These are phyloP conservation scores for Erigeron canadensis DNA, from an alignment of 129 eudicot genomes.

Conservation along the genomic window DNA sequence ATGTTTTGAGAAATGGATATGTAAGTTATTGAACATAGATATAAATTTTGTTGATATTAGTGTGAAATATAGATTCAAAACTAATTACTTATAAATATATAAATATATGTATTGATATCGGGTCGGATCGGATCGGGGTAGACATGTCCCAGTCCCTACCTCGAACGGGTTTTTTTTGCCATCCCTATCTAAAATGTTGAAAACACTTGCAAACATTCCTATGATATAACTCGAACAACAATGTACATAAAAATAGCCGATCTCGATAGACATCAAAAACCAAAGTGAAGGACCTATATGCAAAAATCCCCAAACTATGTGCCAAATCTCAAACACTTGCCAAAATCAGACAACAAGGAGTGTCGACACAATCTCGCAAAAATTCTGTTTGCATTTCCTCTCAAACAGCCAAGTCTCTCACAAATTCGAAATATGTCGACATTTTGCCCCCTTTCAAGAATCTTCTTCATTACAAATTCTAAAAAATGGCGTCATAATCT, in stretches of 20 bases:
- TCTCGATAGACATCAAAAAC: not conserved
- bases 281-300: conserved; percentile 16
- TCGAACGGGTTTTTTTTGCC: too few species aligned
- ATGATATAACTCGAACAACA: too few species aligned
- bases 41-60: too few species aligned
- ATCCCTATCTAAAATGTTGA: too few species aligned
- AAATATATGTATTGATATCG: too few species aligned
- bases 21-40: too few species aligned
- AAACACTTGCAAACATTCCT: too few species aligned
- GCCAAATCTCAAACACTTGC: conserved; percentile 6
- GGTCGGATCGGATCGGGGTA: too few species aligned
- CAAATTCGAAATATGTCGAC: conserved; percentile 38
- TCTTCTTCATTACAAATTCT: conserved; percentile 33
- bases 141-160: too few species aligned
- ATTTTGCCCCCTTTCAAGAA: conserved; percentile 26
- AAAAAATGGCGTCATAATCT: conserved; percentile 14
- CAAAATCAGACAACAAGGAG: conserved; percentile 2
- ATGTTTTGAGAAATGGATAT: too few species aligned
- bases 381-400: conserved; percentile 13
- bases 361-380: conserved; percentile 38
- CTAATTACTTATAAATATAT: too few species aligned
- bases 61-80: too few species aligned
- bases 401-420: conserved; percentile 26
- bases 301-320: not conserved
- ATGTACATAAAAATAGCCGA: not conserved